Conservation (phyloP, 2,329 filamentous ascomycete genomes). For the Piedraia hortae region DNA sequence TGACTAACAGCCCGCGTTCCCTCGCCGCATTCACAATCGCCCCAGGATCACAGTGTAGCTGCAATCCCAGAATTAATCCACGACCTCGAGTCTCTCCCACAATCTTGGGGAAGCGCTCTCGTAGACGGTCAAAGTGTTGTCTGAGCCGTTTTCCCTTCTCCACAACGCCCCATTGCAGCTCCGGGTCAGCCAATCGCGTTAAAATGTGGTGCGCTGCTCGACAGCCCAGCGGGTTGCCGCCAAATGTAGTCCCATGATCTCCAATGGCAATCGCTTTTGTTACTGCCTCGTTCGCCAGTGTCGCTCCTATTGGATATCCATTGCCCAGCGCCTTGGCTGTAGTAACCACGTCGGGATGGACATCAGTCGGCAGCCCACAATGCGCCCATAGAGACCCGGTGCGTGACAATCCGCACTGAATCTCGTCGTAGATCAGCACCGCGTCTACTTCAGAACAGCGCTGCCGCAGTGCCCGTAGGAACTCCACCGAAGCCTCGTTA, state of each 20-base stretch:
- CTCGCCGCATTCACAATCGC: slow-evolving; percentile 60
- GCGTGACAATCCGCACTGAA: slow-evolving; percentile 73
- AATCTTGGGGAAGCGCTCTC: slow-evolving; percentile 36
- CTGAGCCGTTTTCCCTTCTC: slow-evolving; percentile 36
- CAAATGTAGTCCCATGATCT: slow-evolving; percentile 85
- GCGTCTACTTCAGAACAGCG: slow-evolving; percentile 70
- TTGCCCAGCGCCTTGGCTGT: slow-evolving; percentile 92
- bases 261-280: slow-evolving; percentile 42
- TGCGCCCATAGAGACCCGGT: slow-evolving; percentile 87
- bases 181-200: slow-evolving; percentile 39
- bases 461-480: slow-evolving; percentile 55
- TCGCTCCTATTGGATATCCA: slow-evolving; percentile 81
- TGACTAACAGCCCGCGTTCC: slow-evolving; percentile 65
- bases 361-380: slow-evolving; percentile 36
- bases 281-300: slow-evolving; percentile 37
- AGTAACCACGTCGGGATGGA: slow-evolving; percentile 81
- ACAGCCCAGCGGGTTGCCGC: slow-evolving; percentile 68
- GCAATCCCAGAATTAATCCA: slow-evolving; percentile 66
- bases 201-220: slow-evolving; percentile 72
- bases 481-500: slow-evolving; percentile 55
- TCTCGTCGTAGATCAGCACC: slow-evolving; percentile 83
- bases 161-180: slow-evolving; percentile 40
- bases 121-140: slow-evolving; percentile 28
- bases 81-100: slow-evolving; percentile 56
- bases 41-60: slow-evolving; percentile 46